These are phyloP conservation scores for Davidsoniella eucalypti DNA, from an alignment of 2,329 filamentous ascomycete genomes.

Conservation along the genomic window DNA sequence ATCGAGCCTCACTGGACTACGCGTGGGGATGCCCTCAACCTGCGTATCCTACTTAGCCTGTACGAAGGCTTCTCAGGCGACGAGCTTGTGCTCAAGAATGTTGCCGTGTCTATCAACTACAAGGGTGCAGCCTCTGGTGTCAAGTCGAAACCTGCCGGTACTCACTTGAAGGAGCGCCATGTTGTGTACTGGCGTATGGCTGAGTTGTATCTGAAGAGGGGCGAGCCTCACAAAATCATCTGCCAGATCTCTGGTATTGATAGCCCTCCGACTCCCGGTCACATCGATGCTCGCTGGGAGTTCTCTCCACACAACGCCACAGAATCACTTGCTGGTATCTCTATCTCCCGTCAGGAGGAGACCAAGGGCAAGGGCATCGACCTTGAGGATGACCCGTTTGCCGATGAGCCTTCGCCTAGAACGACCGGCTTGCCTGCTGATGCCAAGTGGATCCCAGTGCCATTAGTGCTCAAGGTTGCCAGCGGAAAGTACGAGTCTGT, in stretches of 20 bases:
- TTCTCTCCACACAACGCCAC: conserved; percentile 18
- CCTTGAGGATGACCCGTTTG: conserved; percentile 49
- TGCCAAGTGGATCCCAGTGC: conserved; percentile 49
- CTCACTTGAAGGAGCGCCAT: conserved; percentile 59
- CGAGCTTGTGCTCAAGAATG: conserved; percentile 39
- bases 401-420: conserved; percentile 25
- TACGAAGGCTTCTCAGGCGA: conserved; percentile 2
- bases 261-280: conserved; percentile 53
- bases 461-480: conserved; percentile 48
- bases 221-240: conserved; percentile 59
- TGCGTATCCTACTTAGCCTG: conserved; percentile 40
- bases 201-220: conserved; percentile 33
- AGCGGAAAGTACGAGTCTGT: conserved; percentile 54
- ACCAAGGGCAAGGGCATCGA: conserved; percentile 33
- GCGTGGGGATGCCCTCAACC: conserved; percentile 68
- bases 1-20: conserved; percentile 68
- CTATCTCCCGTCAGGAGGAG: conserved; percentile 38
- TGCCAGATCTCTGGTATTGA: conserved; percentile 65
- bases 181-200: conserved; percentile 68
- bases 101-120: conserved; percentile 57
- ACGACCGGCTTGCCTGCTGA: conserved; percentile 16
- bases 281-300: conserved; percentile 75
- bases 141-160: conserved; percentile 66
- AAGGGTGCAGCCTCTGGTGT: conserved; percentile 50
- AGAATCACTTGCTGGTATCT: conserved; percentile 36